Evolutionary conservation across 202 grass and related monocot species (phyloP), one percentile per base, ranked within the genome.

Genomic region (Digitaria exilis): DNA sequence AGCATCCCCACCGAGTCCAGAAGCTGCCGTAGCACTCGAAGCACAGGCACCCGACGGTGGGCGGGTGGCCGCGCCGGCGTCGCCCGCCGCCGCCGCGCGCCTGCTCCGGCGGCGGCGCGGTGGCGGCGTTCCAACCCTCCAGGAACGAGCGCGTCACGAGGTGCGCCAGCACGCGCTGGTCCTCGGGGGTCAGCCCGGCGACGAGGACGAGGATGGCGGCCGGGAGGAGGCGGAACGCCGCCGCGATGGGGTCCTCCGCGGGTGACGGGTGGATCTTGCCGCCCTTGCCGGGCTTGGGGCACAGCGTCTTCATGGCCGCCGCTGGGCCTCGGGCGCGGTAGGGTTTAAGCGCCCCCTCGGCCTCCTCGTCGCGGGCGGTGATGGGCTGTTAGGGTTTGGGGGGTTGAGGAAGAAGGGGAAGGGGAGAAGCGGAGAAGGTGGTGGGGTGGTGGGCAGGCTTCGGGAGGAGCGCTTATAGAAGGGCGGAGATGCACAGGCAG

Each of bases 1-100:
- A 97, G 84, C 71, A 58, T 70, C 89, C 84, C 94, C 91, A 93
- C 19, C 91, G 85, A 2, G 87, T 88, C 94, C 94, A 97, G 71
- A 93, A 97, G 79, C 32, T 34, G 32, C 4, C 32, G 32, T 34
- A 34, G 32, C 32, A 34, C 32, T 34, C 32, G 32, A 34, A 2
- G 32, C 32, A 34, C 3, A 34, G 32, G 32, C 32, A 2, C 32
- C 32, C 32, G 32, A 34, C 32, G 32, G 32, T 34, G 32, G 32
- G 32, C 4, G 32, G 32, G 32, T 34, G 32, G 32, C 32, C 32
- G 32, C 32, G 4, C 32, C 32, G 32, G 32, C 32, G 32, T 4
- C 32, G 32, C 32, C 32, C 4, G 32, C 32, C 54, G 19, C 14
- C 68, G 48, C 39, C 32, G 49, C 60, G 50, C 6, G 34, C 55